Evolutionary conservation across 352 stramenopile genomes (phyloP), one percentile per base, ranked within the genome.

Genomic region (Pythium scleroteichum): DNA sequence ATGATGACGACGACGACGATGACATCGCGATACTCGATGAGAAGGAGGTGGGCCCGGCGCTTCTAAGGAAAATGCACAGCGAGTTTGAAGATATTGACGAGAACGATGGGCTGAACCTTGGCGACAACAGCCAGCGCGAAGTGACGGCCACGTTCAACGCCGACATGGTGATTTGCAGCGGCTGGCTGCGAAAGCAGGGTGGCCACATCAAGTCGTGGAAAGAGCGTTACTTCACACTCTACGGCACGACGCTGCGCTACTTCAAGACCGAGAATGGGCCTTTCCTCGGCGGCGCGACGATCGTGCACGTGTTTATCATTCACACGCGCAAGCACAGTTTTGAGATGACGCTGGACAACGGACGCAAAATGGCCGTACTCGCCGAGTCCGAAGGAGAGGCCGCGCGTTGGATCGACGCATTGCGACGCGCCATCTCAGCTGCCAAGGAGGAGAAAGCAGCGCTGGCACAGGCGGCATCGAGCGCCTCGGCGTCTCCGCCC

Each of bases 201-300:
- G 82, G 85, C 38, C 87, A 80, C 1, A 75, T 94, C 55, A 91
- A 89, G 65, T 91, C 76, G 54, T 94, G 85, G 85, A 94, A 94
- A 59, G 72, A 77, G 16, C 79, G 85, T 8, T 94, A 88, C 50
- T 94, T 94, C 64, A 92, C 79, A 1, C 67, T 94, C 13, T 82
- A 88, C 27, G 81, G 82, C 7, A 76, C 80, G 39, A 83, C 75
- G n/a, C 62, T 94, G 53, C 87, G 81, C 47, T 94, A 94, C 67
- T 94, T 88, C 53, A 90, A 92, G 64, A 94, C 82, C 42, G 82
- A 90, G 64, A 87, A 86, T 26, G 85, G 83, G 0, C 73, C 81
- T 4, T 65, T 92, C 12, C 62, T 93, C 42, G 73, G 77, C 38
- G 87, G 72, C 59, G 73, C 85, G 29, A 85, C 76, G 13, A 78